Evolutionary conservation across 2,329 filamentous ascomycete species (phyloP).

Genomic region (Coniochaeta ligniaria): DNA sequence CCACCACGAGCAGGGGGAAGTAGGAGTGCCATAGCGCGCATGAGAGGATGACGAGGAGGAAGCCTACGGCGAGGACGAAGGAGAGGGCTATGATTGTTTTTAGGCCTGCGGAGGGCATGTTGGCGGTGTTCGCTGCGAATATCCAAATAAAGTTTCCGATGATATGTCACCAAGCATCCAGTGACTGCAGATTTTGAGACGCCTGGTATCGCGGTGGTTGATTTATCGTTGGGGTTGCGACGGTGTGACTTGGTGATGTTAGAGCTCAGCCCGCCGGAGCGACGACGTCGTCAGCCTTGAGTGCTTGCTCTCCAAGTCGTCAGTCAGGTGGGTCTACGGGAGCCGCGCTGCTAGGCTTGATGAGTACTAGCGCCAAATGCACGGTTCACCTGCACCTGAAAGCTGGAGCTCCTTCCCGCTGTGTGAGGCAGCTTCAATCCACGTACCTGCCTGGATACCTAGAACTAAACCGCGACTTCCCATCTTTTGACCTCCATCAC

Average conservation of each 20-base stretch:
- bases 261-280: neutral
- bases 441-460: constrained; percentile 1
- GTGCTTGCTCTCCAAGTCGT: constrained; percentile 1
- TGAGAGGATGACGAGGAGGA: constrained; percentile 97
- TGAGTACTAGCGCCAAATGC: neutral
- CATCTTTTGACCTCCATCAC: neutral
- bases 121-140: constrained; percentile 17
- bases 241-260: neutral
- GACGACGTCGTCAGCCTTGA: constrained; percentile 6
- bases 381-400: neutral
- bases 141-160: neutral
- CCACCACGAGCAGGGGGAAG: constrained; percentile 91
- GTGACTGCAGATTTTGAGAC: neutral
- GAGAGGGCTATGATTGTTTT: constrained; percentile 99
- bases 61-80: constrained; percentile 97
- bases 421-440: constrained; percentile 1
- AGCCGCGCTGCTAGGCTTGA: neutral
- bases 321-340: neutral
- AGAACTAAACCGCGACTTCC: constrained; percentile 1
- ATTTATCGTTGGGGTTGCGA: neutral
- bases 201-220: neutral
- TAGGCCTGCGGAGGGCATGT: constrained; percentile 73
- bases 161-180: neutral
- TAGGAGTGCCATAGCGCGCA: constrained; percentile 93
- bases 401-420: neutral